A percentile compares a stretch with the other conserved stretches of the same genome.
Evolutionary conservation across 768 basidiomycete species (phyloP).

Genomic region (Agrocybe chaxingu): DNA sequence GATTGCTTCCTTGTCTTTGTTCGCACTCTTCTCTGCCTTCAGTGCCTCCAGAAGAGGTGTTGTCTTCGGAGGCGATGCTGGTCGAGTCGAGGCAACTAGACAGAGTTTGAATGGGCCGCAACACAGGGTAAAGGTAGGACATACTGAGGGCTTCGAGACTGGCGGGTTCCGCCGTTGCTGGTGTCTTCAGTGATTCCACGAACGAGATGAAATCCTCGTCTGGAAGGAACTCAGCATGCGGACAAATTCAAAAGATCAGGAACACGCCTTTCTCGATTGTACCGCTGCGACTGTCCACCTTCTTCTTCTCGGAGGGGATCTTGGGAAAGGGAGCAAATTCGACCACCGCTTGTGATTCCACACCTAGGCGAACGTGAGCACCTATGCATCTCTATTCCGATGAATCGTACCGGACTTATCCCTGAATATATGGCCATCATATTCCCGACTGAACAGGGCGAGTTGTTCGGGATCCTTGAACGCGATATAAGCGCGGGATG

Average conservation of each 20-base stretch:
- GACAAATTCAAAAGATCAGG: background rate
- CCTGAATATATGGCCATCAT: conserved; percentile 88
- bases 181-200: conserved; percentile 63
- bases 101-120: conserved; percentile 1
- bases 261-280: conserved; percentile 85
- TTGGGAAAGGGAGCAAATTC: conserved; percentile 96
- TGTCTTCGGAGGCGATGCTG: conserved; percentile 63
- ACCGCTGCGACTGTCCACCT: conserved; percentile 73
- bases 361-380: conserved; percentile 49
- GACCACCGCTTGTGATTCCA: conserved; percentile 84
- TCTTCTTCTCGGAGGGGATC: conserved; percentile 69
- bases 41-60: conserved; percentile 94
- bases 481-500: conserved; percentile 88
- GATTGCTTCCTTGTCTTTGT: conserved; percentile 72
- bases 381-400: conserved; percentile 1
- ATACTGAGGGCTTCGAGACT: conserved; percentile 64
- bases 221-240: conserved; percentile 22
- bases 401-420: conserved; percentile 78
- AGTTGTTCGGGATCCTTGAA: conserved; percentile 78
- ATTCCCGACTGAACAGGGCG: conserved; percentile 73
- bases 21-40: conserved; percentile 74
- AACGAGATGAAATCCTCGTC: conserved; percentile 87
- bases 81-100: conserved; percentile 63
- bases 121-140: conserved; percentile 16
- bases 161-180: conserved; percentile 47